Evolutionary conservation across 2,329 filamentous ascomycete species (phyloP).

Genomic region (Exophiala bonariae): DNA sequence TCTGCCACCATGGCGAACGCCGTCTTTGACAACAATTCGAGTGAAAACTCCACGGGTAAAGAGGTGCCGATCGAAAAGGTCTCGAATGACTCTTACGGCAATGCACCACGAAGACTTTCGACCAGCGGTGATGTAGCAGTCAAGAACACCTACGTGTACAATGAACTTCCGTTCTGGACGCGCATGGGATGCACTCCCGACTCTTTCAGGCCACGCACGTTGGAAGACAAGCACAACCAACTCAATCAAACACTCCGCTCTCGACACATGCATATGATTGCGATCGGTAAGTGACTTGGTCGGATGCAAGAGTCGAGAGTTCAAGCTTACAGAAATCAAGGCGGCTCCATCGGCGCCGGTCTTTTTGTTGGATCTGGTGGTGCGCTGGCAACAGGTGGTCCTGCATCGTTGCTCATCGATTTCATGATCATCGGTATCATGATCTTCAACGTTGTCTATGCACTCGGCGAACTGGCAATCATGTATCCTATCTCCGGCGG

Average conservation of each 20-base stretch:
- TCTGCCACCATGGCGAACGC: neutral
- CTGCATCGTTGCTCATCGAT: slow-evolving; percentile 74
- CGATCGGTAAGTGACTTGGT: slow-evolving; percentile 74
- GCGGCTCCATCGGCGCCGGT: slow-evolving; percentile 60
- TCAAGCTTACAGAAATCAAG: neutral
- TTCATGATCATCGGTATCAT: slow-evolving; percentile 78
- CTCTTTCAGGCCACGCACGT: slow-evolving; percentile 38
- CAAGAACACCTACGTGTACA: neutral
- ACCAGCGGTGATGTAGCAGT: neutral
- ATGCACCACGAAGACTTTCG: neutral
- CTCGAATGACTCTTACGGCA: neutral
- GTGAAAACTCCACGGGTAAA: neutral
- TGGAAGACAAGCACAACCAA: slow-evolving; percentile 14
- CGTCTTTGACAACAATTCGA: too few species aligned
- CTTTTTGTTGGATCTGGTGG: slow-evolving; percentile 81
- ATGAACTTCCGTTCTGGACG: slow-evolving; percentile 35
- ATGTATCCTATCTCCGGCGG: slow-evolving; percentile 87
- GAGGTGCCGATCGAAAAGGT: neutral
- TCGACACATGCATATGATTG: slow-evolving; percentile 94
- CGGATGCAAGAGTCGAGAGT: too few species aligned
- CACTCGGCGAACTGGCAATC: slow-evolving; percentile 89
- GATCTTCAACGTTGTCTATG: slow-evolving; percentile 89
- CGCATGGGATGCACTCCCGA: slow-evolving; percentile 39
- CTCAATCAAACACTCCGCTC: slow-evolving; percentile 13
- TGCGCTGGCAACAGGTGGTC: slow-evolving; percentile 68